Conservation (phyloP, 306 rosid species). For the Betula pendula region DNA sequence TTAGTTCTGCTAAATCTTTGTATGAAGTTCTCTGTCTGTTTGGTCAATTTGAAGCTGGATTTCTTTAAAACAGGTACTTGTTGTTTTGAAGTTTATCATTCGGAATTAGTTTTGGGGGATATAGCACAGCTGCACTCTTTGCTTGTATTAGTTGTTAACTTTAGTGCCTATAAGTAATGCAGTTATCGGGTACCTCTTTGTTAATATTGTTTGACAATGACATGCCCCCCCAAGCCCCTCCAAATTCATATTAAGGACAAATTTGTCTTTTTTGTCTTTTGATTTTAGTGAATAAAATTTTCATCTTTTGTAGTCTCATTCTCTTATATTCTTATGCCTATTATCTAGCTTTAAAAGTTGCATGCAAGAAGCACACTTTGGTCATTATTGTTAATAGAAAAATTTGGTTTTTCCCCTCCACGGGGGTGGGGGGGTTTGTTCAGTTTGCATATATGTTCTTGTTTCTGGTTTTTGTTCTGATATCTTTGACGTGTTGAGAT, state of each 20-base stretch:
- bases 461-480: neutral
- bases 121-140: neutral
- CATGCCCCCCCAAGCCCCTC: too few species aligned
- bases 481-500: conserved; percentile 5
- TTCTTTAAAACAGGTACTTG: neutral
- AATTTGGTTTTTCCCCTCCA: too few species aligned
- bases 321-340: neutral
- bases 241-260: too few species aligned
- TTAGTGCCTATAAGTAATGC: neutral
- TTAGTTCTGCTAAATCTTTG: neutral
- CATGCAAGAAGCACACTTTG: neutral
- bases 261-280: too few species aligned
- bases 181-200: neutral
- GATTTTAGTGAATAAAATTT: neutral
- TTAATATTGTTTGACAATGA: neutral
- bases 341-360: neutral
- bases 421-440: too few species aligned
- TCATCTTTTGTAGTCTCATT: neutral
- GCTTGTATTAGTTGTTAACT: neutral
- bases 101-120: neutral
- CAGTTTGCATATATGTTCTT: neutral
- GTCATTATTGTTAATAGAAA: too few species aligned
- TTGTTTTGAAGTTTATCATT: neutral
- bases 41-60: neutral
- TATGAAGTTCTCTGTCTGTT: neutral